Conservation (phyloP, 2,329 filamentous ascomycete genomes). For the Trichoderma polysporum region DNA sequence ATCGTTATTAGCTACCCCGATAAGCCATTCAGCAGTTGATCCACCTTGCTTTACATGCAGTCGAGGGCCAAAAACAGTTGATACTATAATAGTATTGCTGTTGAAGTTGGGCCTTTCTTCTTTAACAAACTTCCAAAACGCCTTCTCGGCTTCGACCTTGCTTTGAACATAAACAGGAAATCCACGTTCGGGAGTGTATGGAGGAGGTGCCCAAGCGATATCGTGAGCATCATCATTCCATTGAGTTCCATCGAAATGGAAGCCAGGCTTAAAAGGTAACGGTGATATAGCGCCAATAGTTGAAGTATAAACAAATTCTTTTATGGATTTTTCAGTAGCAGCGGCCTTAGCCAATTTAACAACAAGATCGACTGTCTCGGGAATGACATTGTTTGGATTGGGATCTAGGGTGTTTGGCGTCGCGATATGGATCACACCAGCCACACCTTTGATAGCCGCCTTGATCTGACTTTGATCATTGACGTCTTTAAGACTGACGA, state of each 20-base stretch:
- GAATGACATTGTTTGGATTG: slow-evolving; percentile 31
- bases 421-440: neutral
- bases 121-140: slow-evolving; percentile 37
- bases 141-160: slow-evolving; percentile 37
- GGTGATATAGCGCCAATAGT: slow-evolving; percentile 33
- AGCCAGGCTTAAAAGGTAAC: neutral
- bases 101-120: slow-evolving; percentile 32
- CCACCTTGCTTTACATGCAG: neutral
- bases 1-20: no score
- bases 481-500: no score
- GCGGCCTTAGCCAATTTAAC: slow-evolving; percentile 32
- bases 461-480: no score
- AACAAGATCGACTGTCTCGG: slow-evolving; percentile 30
- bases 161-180: slow-evolving; percentile 36
- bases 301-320: slow-evolving; percentile 42
- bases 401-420: neutral
- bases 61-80: neutral
- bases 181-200: neutral
- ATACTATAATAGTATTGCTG: slow-evolving; percentile 29
- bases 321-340: slow-evolving; percentile 32
- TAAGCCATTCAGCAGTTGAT: neutral
- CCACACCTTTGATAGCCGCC: neutral
- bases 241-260: neutral
- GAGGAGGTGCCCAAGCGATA: neutral
- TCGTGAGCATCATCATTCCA: neutral